phyloP scores from a whole-genome alignment of 1,139 yeast genomes.

The Pichia sp. region DNA sequence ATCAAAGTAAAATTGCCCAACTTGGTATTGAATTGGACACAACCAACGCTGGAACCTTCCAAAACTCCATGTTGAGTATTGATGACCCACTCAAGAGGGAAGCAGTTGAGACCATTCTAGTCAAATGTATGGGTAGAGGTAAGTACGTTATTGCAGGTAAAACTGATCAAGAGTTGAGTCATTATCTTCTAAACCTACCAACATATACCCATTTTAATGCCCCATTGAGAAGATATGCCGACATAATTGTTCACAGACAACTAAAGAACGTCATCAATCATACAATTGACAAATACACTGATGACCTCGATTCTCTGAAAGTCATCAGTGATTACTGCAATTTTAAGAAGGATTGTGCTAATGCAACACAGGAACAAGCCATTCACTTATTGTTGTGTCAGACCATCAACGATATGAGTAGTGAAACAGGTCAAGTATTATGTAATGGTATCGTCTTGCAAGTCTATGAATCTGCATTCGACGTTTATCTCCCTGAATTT shows the following conservation, averaged over 20 bases:
- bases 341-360: conserved; percentile 92
- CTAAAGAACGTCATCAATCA: conserved; percentile 59
- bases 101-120: conserved; percentile 75
- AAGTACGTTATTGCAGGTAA: conserved; percentile 87
- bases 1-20: conserved; percentile 63
- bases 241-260: conserved; percentile 88
- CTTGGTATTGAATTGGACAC: conserved; percentile 73
- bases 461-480: conserved; percentile 94
- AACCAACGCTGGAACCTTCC: conserved; percentile 66
- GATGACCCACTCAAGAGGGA: conserved; percentile 62
- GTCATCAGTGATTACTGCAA: conserved; percentile 89
- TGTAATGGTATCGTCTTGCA: conserved; percentile 86
- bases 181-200: conserved; percentile 78
- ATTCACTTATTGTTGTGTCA: conserved; percentile 82
- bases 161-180: conserved; percentile 76
- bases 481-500: conserved; percentile 87
- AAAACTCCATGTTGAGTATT: conserved; percentile 64
- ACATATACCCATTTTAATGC: conserved; percentile 91
- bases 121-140: conserved; percentile 81
- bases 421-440: conserved; percentile 72
- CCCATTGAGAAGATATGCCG: conserved; percentile 90
- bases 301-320: conserved; percentile 69
- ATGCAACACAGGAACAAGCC: conserved; percentile 91
- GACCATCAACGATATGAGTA: conserved; percentile 75
- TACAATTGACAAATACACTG: conserved; percentile 35